These are phyloP conservation scores for Novymonas esmeraldas DNA, from an alignment of 208 protist species.

Conservation along the genomic window DNA sequence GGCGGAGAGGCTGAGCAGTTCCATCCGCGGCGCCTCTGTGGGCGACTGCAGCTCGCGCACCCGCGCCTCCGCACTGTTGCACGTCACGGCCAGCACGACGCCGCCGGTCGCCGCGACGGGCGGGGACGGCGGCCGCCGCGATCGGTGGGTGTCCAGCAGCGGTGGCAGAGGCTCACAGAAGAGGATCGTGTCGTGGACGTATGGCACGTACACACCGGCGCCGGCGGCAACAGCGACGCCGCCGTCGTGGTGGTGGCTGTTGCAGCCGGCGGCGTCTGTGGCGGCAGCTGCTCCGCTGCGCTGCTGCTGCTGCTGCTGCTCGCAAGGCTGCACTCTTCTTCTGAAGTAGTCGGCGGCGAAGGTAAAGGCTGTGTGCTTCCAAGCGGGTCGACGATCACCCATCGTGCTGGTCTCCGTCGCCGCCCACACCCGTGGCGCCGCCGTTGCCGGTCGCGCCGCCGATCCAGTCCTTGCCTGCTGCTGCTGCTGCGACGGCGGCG, in stretches of 20 bases:
- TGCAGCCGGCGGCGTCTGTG: not conserved
- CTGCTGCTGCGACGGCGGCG: not conserved
- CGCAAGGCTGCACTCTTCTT: slow-evolving; percentile 30
- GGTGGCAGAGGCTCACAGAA: slow-evolving; percentile 30
- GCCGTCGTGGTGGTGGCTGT: not conserved
- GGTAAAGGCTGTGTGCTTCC: slow-evolving; percentile 10
- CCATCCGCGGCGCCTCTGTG: slow-evolving; percentile 6
- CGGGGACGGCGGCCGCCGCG: too few species aligned
- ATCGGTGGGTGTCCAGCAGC: too few species aligned
- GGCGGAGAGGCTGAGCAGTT: slow-evolving; percentile 8
- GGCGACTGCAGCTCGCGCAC: slow-evolving; percentile 24
- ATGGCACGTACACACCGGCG: slow-evolving; percentile 37
- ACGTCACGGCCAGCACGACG: slow-evolving; percentile 46
- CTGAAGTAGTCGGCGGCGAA: slow-evolving; percentile 17
- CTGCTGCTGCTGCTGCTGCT: slow-evolving; percentile 28
- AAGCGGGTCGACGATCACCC: slow-evolving; percentile 3
- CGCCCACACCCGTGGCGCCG: slow-evolving; percentile 7
- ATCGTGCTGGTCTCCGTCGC: not conserved
- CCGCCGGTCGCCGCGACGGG: not conserved
- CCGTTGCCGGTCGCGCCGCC: slow-evolving; percentile 2
- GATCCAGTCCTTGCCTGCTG: not conserved
- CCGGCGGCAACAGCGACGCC: not conserved
- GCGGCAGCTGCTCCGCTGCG: not conserved
- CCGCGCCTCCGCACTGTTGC: slow-evolving; percentile 42
- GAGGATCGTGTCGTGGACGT: slow-evolving; percentile 58